phyloP scores from a whole-genome alignment of 140 eudicot species.

The Bidens hawaiensis region DNA sequence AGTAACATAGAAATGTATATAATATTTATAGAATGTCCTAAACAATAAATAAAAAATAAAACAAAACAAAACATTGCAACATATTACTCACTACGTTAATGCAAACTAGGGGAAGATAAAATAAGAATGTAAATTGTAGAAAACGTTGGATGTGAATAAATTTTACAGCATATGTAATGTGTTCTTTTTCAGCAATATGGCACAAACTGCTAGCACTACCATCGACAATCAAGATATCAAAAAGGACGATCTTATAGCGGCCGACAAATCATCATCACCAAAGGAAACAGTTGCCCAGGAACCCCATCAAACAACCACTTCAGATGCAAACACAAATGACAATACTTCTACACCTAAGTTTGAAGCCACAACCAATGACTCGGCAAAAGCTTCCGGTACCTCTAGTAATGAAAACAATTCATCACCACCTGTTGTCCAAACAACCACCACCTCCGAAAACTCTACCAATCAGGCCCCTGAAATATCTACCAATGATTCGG shows the following conservation, averaged over 20 bases:
- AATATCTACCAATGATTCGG: not conserved
- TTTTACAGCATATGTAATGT: not conserved
- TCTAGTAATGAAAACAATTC: not conserved
- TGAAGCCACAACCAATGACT: not conserved
- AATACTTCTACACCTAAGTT: not conserved
- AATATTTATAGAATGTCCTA: too few relatives aligned
- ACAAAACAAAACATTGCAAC: too few relatives aligned
- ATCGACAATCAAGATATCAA: slow-evolving; percentile 3
- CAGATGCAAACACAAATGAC: not conserved
- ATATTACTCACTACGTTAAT: too few relatives aligned
- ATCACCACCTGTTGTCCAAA: not conserved
- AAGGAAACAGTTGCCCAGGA: not conserved
- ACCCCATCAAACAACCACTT: not conserved
- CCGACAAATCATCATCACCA: not conserved
- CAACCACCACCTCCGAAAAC: not conserved
- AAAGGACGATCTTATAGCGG: not conserved
- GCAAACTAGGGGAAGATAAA: too few relatives aligned
- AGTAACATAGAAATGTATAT: too few relatives aligned
- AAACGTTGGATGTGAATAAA: not conserved
- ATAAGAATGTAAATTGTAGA: too few relatives aligned
- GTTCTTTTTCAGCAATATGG: slow-evolving; percentile 3
- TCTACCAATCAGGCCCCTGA: not conserved
- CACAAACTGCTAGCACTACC: not conserved
- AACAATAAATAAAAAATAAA: not conserved
- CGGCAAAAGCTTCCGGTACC: not conserved